phyloP scores from a whole-genome alignment of 2,329 filamentous ascomycete genomes.

The Xylariales sp. region DNA sequence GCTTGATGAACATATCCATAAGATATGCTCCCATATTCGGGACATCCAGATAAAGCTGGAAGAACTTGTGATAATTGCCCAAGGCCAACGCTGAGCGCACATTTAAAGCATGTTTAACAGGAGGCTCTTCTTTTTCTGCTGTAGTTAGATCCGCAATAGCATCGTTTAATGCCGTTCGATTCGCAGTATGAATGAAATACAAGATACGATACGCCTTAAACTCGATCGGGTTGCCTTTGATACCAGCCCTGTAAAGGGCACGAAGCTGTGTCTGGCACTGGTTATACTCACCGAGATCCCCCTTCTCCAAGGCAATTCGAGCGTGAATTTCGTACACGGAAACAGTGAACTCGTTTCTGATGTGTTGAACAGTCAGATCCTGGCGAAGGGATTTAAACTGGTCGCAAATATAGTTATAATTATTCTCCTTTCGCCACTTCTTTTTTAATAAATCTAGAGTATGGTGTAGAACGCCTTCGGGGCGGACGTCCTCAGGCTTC shows the following conservation, averaged over 20 bases:
- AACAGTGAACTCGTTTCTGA: constrained; percentile 96
- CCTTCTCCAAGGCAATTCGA: constrained; percentile 96
- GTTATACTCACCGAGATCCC: constrained; percentile 99
- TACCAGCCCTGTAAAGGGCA: constrained; percentile 85
- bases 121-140: constrained; percentile 88
- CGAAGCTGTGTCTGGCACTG: constrained; percentile 99
- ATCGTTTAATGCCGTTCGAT: constrained; percentile 98
- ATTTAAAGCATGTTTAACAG: constrained; percentile 90
- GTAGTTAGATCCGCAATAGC: constrained; percentile 97
- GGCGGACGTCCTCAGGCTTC: constrained; percentile 88
- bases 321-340: constrained; percentile 97
- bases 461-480: constrained; percentile 80
- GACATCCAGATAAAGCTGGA: constrained; percentile 92
- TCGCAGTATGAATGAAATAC: constrained; percentile 99
- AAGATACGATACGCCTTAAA: constrained; percentile 99
- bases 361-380: constrained; percentile 96
- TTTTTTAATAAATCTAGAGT: constrained; percentile 89
- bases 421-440: constrained; percentile 93
- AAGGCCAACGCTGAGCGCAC: constrained; percentile 92
- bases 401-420: constrained; percentile 98
- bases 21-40: constrained; percentile 98
- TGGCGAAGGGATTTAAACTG: constrained; percentile 99
- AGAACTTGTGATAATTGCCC: constrained; percentile 98
- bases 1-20: constrained; percentile 98
- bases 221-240: constrained; percentile 91